Base-by-base conservation (phyloP, 345 rosid species). In the Rubroshorea leprosula region DNA sequence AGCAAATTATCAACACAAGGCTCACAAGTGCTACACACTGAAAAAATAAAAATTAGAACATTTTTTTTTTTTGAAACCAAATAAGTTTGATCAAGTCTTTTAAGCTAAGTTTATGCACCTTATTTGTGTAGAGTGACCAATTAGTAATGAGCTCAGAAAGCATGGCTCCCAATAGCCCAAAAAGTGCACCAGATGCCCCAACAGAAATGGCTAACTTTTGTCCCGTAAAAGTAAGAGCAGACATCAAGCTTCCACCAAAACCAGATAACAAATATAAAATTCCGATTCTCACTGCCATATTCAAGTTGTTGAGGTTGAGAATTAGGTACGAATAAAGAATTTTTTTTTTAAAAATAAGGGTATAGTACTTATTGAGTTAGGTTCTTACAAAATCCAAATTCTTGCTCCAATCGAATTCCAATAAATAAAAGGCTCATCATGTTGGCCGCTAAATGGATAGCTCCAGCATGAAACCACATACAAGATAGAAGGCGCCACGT, bases 121-220 rank as follows among this genome's bases (percentile, higher is more conserved):
- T 94, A 45, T 87, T 84, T 27, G 68, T 72, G 51, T 94, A 94
- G 56, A 80, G 87, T 22, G 96, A 71, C 99, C 99, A 94, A 74
- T 94, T 90, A 7, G 87, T 84, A 57, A 94, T 75, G 41, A 90
- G 85, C 78, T 94, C 99, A 4, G 99, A 85, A 52, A 94, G 80
- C 99, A 94, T 94, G 11, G 93, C 90, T 52, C 97, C 99, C n/a
- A 94, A 74, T 71, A 94, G 78, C 41, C 99, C 97, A 49, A 94
- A 94, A 51, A 90, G 80, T 4, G 97, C 95, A 5, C 99, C 99
- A 0, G 99, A 94, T 51, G 97, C 99, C 50, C 99, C 96, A 0
- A 94, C 99, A 0, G 99, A 94, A 57, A 90, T 73, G 23, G 64
- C 63, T 41, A 47, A 48, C 51, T 48, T 64, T 23, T 24, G 12